Percentiles rank a stretch among this genome's conserved stretches.
phyloP scores from a whole-genome alignment of 2,329 filamentous ascomycete genomes.

The Penicillium sp. region DNA sequence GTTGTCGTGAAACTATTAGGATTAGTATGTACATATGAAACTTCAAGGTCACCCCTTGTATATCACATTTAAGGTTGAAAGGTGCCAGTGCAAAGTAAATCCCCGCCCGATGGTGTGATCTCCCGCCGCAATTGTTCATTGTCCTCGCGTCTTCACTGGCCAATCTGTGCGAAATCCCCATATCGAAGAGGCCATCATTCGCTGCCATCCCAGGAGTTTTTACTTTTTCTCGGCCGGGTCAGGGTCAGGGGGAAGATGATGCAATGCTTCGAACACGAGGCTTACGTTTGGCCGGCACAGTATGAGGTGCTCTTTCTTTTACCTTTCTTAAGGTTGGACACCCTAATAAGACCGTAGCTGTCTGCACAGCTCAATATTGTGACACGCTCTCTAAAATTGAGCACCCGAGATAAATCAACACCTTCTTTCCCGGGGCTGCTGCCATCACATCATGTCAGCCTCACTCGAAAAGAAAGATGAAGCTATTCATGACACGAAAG shows the following conservation, averaged over 20 bases:
- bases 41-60: too few relatives aligned
- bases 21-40: too few relatives aligned
- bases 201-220: not conserved
- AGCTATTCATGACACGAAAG: not conserved
- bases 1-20: too few relatives aligned
- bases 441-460: constrained; percentile 9
- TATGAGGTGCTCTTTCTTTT: not conserved
- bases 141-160: not conserved
- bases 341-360: not conserved
- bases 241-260: not conserved
- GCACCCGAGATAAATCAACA: not conserved
- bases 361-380: not conserved
- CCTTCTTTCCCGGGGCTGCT: not conserved
- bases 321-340: not conserved
- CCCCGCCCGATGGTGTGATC: constrained; percentile 5
- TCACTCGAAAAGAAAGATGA: constrained; percentile 10
- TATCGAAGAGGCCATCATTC: not conserved
- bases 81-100: too few relatives aligned
- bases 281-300: not conserved
- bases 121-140: not conserved
- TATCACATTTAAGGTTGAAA: too few relatives aligned
- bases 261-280: constrained; percentile 1
- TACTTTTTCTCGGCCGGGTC: not conserved
- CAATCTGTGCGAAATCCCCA: not conserved
- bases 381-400: not conserved